Base-by-base conservation (phyloP, 1,284 basidiomycete genomes). In the Microbotryomycetes sp. region DNA sequence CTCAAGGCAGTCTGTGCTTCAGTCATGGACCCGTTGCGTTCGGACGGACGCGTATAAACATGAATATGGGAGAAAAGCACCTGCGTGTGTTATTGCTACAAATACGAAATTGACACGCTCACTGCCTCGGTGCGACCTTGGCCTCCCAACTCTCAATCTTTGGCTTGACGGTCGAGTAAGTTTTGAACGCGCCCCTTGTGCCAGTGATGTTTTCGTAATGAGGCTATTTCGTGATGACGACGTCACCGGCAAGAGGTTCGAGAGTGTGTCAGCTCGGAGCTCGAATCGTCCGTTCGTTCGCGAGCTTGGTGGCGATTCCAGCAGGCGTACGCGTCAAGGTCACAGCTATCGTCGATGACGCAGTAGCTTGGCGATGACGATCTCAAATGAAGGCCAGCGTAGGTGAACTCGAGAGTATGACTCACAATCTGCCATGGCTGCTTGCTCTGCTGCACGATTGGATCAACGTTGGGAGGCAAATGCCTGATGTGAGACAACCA, bases 401-500 rank as follows among this genome's bases (percentile, higher is more conserved):
- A n/a, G n/a, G n/a, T n/a, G n/a, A n/a, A 22, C 28, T 6, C 31
- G 45, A 26, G 23, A 45, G 42, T 29, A 32, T 30, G 6, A 80
- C 89, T 71, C 77, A 93, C 92, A 31, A 83, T 81, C 76, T 89
- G 82, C 92, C 92, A 97, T 1, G 85, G 77, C 6, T 86, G 89
- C 48, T 83, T 81, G 53, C 82, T 74, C 56, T 80, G 82, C 73
- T 86, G 81, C 74, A 92, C 78, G 32, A 90, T 77, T 0, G 80
- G 74, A 73, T 96, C 93, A 67, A 86, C 80, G 2, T 81, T 78
- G 1, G 92, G 93, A 6, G 89, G 82, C 46, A 85, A 82, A 69
- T 84, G 82, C 53, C 92, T 88, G 72, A 93, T 94, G 74, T 94
- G 90, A n/a, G 81, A 80, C 30, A 96, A 77, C 92, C 92, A 97